Percentiles rank a stretch among this genome's conserved stretches.
Conservation (phyloP, 164 flowering plant species). For the Sextonia rubra region DNA sequence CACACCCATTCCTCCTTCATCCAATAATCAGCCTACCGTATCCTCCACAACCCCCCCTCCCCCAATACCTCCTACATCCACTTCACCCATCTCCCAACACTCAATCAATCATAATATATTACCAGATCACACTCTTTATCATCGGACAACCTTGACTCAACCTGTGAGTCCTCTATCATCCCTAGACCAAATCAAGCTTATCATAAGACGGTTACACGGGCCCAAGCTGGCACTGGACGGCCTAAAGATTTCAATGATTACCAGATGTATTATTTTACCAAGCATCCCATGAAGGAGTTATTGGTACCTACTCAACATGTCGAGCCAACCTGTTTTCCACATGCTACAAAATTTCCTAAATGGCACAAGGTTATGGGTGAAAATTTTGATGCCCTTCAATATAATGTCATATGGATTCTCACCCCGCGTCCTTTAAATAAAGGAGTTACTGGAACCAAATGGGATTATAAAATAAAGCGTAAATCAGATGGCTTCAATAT, state of each 20-base stretch:
- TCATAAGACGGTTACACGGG: background rate
- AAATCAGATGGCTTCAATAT: background rate
- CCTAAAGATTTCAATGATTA: background rate
- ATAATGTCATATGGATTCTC: background rate
- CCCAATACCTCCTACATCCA: no score
- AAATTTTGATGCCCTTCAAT: background rate
- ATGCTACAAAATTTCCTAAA: background rate
- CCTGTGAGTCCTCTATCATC: background rate
- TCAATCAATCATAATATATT: no score
- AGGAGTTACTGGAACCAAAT: background rate
- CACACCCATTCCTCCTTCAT: no score
- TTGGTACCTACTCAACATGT: background rate
- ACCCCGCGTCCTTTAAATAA: background rate
- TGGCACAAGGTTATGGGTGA: background rate
- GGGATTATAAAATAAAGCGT: constrained; percentile 1
- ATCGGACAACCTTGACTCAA: background rate
- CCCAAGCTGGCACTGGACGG: background rate
- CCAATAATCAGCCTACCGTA: no score
- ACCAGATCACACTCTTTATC: no score
- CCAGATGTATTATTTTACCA: background rate
- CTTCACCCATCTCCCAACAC: no score
- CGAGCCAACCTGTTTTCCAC: background rate
- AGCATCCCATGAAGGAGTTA: background rate
- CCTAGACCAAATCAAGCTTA: background rate
- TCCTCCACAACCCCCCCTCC: no score